Evolutionary conservation across 2,329 filamentous ascomycete genomes (phyloP).

Genomic region (Fusarium paranaense): DNA sequence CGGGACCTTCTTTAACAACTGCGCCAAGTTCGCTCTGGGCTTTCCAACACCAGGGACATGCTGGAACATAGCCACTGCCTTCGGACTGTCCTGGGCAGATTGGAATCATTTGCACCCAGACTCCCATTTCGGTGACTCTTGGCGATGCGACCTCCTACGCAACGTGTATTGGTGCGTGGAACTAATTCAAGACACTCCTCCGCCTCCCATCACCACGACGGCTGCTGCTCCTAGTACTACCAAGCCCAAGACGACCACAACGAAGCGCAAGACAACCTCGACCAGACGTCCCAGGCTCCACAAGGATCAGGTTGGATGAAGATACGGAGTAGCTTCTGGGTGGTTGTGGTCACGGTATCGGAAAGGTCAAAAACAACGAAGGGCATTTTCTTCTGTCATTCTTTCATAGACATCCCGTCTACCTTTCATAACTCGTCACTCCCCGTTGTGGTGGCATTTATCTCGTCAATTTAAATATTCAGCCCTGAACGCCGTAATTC

Average conservation of each 20-base stretch:
- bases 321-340: neutral
- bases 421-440: constrained; percentile 6
- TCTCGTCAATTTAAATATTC: neutral
- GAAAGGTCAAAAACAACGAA: neutral
- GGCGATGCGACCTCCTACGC: neutral
- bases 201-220: neutral
- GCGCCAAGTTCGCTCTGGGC: neutral
- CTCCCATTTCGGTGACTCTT: neutral
- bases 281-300: neutral
- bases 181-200: neutral
- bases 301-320: neutral
- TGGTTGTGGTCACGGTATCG: neutral
- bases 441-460: neutral
- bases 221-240: neutral
- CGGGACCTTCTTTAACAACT: neutral
- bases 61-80: neutral
- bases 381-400: neutral
- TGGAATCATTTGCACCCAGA: neutral
- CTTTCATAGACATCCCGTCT: constrained; percentile 2
- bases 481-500: constrained; percentile 3
- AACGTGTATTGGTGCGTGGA: constrained; percentile 38
- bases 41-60: neutral
- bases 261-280: neutral
- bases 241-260: neutral
- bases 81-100: neutral